Evolutionary conservation across 192 early-diverging fungal species (phyloP).

Genomic region (Podila epigama): DNA sequence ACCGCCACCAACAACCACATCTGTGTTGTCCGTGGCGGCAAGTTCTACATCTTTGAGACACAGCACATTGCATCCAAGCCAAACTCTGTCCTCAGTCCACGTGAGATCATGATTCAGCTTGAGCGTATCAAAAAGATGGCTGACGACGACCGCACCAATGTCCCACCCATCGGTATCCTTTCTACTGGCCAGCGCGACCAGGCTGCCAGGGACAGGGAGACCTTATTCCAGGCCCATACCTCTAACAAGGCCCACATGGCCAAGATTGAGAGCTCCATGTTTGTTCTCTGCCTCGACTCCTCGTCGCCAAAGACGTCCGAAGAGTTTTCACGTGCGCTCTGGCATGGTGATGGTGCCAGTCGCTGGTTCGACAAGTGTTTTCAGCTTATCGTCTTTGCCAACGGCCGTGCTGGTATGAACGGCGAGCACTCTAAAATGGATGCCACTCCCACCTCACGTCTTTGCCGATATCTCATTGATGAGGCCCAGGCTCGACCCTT

Average conservation of each 20-base stretch:
- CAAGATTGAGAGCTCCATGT: slow-evolving; percentile 75
- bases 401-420: slow-evolving; percentile 69
- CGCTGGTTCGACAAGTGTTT: slow-evolving; percentile 91
- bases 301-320: slow-evolving; percentile 70
- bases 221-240: slow-evolving; percentile 64
- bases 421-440: slow-evolving; percentile 77
- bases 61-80: slow-evolving; percentile 52
- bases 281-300: slow-evolving; percentile 83
- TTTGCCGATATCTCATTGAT: slow-evolving; percentile 73
- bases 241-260: slow-evolving; percentile 68
- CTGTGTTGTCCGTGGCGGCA: slow-evolving; percentile 76
- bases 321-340: slow-evolving; percentile 76
- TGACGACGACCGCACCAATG: slow-evolving; percentile 51
- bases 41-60: slow-evolving; percentile 76
- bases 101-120: slow-evolving; percentile 63
- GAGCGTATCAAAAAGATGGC: slow-evolving; percentile 71
- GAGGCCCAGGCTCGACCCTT: slow-evolving; percentile 46
- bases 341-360: slow-evolving; percentile 85
- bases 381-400: slow-evolving; percentile 72
- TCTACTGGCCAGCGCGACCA: slow-evolving; percentile 62
- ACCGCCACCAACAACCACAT: slow-evolving; percentile 73
- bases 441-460: slow-evolving; percentile 78
- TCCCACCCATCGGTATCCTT: slow-evolving; percentile 65
- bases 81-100: slow-evolving; percentile 36
- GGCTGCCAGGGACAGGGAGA: slow-evolving; percentile 61